phyloP scores from a whole-genome alignment of 306 rosid species.

The Rosa rugosa region DNA sequence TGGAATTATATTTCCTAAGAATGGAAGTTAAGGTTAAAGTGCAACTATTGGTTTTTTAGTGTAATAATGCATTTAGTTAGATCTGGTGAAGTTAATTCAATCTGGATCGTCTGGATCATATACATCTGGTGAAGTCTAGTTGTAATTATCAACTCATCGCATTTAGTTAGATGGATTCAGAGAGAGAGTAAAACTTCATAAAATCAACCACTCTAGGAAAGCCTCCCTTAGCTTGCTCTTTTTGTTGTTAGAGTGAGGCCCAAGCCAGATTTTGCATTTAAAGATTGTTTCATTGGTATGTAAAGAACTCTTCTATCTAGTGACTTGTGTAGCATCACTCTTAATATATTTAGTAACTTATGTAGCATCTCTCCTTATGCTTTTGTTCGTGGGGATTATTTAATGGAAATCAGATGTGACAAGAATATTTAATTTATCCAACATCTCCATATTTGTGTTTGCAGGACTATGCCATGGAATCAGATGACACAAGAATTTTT shows the following conservation, averaged over 20 bases:
- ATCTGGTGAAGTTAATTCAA: too few species aligned
- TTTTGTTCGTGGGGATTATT: background rate
- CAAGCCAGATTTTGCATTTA: background rate
- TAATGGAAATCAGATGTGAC: background rate
- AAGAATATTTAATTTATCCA: background rate
- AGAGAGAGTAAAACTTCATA: background rate
- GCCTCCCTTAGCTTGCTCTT: background rate
- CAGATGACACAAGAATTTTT: conserved; percentile 86
- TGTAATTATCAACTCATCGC: background rate
- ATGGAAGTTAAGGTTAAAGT: background rate
- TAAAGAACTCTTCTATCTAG: background rate
- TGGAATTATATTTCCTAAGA: background rate
- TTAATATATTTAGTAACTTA: background rate
- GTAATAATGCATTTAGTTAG: too few species aligned
- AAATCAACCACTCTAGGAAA: background rate
- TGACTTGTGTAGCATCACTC: background rate
- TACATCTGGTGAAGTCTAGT: background rate
- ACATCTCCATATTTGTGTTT: conserved; percentile 15
- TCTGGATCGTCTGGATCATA: too few species aligned
- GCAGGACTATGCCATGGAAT: conserved; percentile 98
- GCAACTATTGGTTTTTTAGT: background rate
- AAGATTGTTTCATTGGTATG: background rate
- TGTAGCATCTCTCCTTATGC: background rate
- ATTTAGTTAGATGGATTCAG: background rate
- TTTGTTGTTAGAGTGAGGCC: background rate